A percentile compares a stretch with the other conserved stretches of the same genome.
Conservation (phyloP, 2,329 filamentous ascomycete genomes). For the Fusarium compactum region DNA sequence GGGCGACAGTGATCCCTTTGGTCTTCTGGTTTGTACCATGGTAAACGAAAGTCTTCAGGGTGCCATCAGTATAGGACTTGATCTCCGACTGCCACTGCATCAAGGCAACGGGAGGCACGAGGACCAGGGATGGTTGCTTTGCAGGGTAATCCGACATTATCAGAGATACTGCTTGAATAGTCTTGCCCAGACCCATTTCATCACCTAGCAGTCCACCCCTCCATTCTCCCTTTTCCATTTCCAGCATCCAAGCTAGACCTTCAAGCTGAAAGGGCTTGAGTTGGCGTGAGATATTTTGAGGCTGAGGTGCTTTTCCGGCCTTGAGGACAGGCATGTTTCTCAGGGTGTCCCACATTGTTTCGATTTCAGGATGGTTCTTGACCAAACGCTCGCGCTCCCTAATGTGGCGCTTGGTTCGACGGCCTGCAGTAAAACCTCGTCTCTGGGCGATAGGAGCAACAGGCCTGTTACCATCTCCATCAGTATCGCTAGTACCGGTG, state of each 20-base stretch:
- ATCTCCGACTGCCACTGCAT: constrained; percentile 96
- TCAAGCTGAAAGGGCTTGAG: constrained; percentile 95
- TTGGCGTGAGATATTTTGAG: constrained; percentile 80
- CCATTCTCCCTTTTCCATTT: constrained; percentile 87
- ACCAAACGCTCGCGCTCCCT: constrained; percentile 77
- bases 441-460: constrained; percentile 39
- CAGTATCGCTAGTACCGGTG: constrained; percentile 41
- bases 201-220: constrained; percentile 92
- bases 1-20: constrained; percentile 79
- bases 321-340: constrained; percentile 75
- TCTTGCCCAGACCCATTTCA: constrained; percentile 99
- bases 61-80: constrained; percentile 84
- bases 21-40: constrained; percentile 88
- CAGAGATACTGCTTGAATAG: constrained; percentile 95
- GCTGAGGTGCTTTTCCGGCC: constrained; percentile 61
- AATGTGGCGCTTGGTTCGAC: constrained; percentile 46
- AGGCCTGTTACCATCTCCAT: constrained; percentile 9
- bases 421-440: constrained; percentile 51
- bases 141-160: constrained; percentile 98
- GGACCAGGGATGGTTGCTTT: constrained; percentile 83
- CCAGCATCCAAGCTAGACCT: constrained; percentile 93
- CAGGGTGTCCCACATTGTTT: constrained; percentile 87
- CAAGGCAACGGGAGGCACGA: constrained; percentile 91
- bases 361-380: constrained; percentile 79
- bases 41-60: constrained; percentile 89